Percentiles rank a stretch among this genome's conserved stretches.
Conservation (phyloP, 2,329 filamentous ascomycete species). For the Aureobasidium zeae region DNA sequence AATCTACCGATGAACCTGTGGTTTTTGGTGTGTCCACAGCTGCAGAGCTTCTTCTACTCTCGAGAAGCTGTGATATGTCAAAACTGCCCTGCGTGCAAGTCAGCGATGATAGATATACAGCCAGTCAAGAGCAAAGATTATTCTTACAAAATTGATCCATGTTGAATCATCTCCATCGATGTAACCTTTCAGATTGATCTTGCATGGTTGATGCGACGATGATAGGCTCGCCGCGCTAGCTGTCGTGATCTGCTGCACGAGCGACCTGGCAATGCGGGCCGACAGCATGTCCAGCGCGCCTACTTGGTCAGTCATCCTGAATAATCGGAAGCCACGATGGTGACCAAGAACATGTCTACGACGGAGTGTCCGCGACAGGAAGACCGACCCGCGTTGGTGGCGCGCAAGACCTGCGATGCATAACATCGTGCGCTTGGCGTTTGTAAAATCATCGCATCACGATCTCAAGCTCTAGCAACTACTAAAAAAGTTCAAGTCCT, state of each 20-base stretch:
- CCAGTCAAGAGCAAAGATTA: neutral
- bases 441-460: too few relatives aligned
- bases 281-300: conserved; percentile 2
- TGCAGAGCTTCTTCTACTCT: neutral
- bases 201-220: neutral
- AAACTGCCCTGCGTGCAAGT: neutral
- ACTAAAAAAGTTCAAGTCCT: too few relatives aligned
- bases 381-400: too few relatives aligned
- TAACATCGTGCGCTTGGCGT: too few relatives aligned
- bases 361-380: too few relatives aligned
- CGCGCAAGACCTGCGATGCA: too few relatives aligned
- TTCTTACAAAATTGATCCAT: conserved; percentile 8
- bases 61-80: conserved; percentile 1
- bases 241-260: conserved; percentile 9
- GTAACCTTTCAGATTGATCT: conserved; percentile 6
- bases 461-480: too few relatives aligned
- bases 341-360: too few relatives aligned
- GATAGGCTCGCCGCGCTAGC: conserved; percentile 7
- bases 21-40: neutral
- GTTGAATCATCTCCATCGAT: conserved; percentile 9
- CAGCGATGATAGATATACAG: neutral
- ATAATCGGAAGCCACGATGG: too few relatives aligned
- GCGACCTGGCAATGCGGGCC: conserved; percentile 5
- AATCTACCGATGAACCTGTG: neutral
- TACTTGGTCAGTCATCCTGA: neutral